A percentile compares a stretch with the other conserved stretches of the same genome.
phyloP scores from a whole-genome alignment of 495 filamentous ascomycete genomes.

The Neurospora tetrasperma region DNA sequence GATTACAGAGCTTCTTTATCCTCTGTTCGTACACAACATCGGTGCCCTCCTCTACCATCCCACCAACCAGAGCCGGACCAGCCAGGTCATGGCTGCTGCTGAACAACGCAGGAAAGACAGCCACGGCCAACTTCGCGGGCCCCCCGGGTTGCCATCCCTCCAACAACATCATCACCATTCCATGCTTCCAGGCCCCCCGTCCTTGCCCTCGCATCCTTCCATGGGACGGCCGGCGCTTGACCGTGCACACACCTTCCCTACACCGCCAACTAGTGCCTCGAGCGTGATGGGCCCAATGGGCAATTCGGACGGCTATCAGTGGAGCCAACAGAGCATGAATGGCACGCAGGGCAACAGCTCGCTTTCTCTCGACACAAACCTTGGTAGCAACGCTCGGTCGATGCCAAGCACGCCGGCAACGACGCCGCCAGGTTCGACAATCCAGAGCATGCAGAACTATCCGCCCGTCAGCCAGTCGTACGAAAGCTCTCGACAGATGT shows the following conservation, averaged over 20 bases:
- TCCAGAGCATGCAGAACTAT: constrained; percentile 66
- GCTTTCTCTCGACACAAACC: constrained; percentile 74
- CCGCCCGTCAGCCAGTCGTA: constrained; percentile 66
- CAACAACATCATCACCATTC: constrained; percentile 68
- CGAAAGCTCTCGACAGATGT: constrained; percentile 69
- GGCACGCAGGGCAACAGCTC: constrained; percentile 56
- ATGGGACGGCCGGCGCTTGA: constrained; percentile 63
- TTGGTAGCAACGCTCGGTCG: constrained; percentile 74
- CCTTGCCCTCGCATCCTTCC: constrained; percentile 65
- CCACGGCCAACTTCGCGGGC: constrained; percentile 39
- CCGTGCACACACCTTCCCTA: constrained; percentile 83
- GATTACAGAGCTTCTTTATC: constrained; percentile 91
- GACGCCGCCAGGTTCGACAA: constrained; percentile 70
- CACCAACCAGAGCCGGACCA: constrained; percentile 71
- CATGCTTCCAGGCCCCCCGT: constrained; percentile 61
- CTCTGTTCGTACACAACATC: constrained; percentile 96
- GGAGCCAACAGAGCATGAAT: constrained; percentile 57
- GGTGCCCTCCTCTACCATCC: constrained; percentile 90
- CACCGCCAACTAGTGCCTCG: constrained; percentile 85
- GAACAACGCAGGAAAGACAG: constrained; percentile 58
- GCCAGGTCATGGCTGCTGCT: constrained; percentile 78
- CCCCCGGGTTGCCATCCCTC: constrained; percentile 51
- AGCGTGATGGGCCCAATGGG: constrained; percentile 73
- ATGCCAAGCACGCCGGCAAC: constrained; percentile 88
- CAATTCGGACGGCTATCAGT: constrained; percentile 63